Base-by-base conservation (phyloP, 306 rosid species). In the Lotus japonicus region DNA sequence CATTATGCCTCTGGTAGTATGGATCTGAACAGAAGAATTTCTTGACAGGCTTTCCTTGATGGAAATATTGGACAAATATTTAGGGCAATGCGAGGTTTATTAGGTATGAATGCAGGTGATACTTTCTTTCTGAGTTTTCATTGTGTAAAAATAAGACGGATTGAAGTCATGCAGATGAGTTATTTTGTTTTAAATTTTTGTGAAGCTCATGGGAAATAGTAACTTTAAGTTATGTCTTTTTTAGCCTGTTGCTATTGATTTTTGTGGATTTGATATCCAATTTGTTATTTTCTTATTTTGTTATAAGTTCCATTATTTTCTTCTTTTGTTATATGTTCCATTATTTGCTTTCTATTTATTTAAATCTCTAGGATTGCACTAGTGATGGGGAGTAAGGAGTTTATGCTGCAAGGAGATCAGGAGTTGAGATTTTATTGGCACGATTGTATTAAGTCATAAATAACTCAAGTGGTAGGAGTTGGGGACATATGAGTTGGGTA, bases 101-200 rank as follows among this genome's bases (percentile, higher is more conserved):
- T 63, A 14, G 62, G 68, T 65, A 63, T 62, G 65, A 33, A 59
- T 66, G 58, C 58, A 58, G 17, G 56, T 45, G 66, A 58, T 52
- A 58, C 44, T 41, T 65, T 41, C 39, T 19, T 13, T 17, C 14
- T 56, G 7, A 11, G 9, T 79, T 54, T 64, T 42, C 56, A 7
- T 66, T 50, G 65, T 70, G 79, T 79, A 61, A 50, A 16, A 58
- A 35, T 61, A 23, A 51, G 61, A 41, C 6, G 53, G 61, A 51
- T 41, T 51, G 11, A 26, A 56, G 45, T 70, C 54, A 50, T 31
- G 68, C 58, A 33, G 68, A 75, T 58, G 75, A 64, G 63, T 14
- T 33, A 43, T 19, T 62, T 43, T 26, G 31, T 26, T 26, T 26
- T 3, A 26, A 26, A 44, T 51, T 72, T 45, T 13, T 3, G 31